Conservation (phyloP, 768 basidiomycete species). For the Agaricus blazei region DNA sequence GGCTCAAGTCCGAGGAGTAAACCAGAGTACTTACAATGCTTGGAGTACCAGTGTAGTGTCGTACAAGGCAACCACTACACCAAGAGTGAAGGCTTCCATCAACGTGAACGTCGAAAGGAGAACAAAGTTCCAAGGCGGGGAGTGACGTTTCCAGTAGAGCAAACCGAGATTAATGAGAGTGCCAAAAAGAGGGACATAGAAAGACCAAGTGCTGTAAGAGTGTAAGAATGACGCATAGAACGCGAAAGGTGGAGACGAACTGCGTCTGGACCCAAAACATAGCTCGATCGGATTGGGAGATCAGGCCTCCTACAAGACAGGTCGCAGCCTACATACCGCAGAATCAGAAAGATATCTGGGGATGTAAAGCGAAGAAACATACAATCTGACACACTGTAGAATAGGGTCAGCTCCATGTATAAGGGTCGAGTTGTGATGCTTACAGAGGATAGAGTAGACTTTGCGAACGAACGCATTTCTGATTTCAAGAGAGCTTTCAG, state of each 20-base stretch:
- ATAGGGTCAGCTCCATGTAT: slow-evolving; percentile 4
- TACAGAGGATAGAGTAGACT: slow-evolving; percentile 86
- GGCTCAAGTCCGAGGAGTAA: not conserved
- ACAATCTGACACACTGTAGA: slow-evolving; percentile 68
- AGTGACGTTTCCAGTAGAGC: slow-evolving; percentile 91
- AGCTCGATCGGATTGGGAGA: slow-evolving; percentile 59
- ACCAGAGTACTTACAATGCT: slow-evolving; percentile 56
- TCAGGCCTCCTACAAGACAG: slow-evolving; percentile 63
- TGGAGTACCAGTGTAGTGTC: slow-evolving; percentile 75
- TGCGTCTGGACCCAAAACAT: slow-evolving; percentile 70
- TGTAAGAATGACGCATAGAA: not conserved
- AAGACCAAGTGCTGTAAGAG: slow-evolving; percentile 59
- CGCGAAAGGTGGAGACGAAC: slow-evolving; percentile 25
- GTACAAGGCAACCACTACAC: slow-evolving; percentile 76
- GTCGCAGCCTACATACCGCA: slow-evolving; percentile 56
- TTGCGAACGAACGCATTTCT: slow-evolving; percentile 86
- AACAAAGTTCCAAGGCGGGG: slow-evolving; percentile 82
- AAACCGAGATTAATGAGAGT: slow-evolving; percentile 75
- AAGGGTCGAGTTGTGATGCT: slow-evolving; percentile 22
- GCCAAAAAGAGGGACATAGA: slow-evolving; percentile 75
- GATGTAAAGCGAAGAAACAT: slow-evolving; percentile 17
- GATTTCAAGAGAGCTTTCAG: slow-evolving; percentile 74
- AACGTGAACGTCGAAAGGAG: slow-evolving; percentile 84
- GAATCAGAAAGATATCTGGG: not conserved
- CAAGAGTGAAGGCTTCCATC: slow-evolving; percentile 87